phyloP scores from a whole-genome alignment of 2,329 filamentous ascomycete genomes.

The Pseudogymnoascus verrucosus region DNA sequence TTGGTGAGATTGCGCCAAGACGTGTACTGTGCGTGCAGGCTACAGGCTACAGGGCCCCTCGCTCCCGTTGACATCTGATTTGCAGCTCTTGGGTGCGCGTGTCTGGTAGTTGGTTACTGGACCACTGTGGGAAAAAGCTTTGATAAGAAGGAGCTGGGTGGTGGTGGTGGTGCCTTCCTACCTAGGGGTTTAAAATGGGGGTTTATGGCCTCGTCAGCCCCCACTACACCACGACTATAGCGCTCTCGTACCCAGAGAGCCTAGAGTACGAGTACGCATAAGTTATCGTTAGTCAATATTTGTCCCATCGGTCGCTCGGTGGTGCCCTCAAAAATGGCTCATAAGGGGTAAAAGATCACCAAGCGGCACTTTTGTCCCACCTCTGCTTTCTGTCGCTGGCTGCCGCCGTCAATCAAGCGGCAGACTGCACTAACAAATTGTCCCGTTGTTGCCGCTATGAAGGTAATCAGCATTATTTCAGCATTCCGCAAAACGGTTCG shows the following conservation, averaged over 20 bases:
- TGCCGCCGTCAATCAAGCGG: conserved; percentile 6
- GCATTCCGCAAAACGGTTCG: background rate
- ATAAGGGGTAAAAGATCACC: background rate
- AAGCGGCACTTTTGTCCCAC: background rate
- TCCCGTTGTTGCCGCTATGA: conserved; percentile 1
- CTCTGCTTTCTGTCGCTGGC: background rate
- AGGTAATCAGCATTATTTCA: background rate
- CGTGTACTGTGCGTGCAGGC: background rate
- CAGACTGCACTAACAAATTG: conserved; percentile 1
- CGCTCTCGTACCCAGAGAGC: background rate
- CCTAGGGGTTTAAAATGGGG: background rate
- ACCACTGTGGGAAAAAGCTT: background rate
- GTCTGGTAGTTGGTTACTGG: background rate
- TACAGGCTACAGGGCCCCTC: background rate
- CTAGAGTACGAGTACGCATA: background rate
- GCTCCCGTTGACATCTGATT: conserved; percentile 6
- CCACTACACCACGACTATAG: background rate
- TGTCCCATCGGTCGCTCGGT: background rate
- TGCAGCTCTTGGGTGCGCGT: background rate
- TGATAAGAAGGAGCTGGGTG: background rate
- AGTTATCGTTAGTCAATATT: background rate
- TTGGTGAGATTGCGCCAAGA: conserved; percentile 8
- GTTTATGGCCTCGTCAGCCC: background rate
- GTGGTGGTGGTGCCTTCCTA: background rate
- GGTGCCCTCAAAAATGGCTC: background rate